phyloP scores from a whole-genome alignment of 1,139 yeast genomes.

The Suhomyces guaymorum region DNA sequence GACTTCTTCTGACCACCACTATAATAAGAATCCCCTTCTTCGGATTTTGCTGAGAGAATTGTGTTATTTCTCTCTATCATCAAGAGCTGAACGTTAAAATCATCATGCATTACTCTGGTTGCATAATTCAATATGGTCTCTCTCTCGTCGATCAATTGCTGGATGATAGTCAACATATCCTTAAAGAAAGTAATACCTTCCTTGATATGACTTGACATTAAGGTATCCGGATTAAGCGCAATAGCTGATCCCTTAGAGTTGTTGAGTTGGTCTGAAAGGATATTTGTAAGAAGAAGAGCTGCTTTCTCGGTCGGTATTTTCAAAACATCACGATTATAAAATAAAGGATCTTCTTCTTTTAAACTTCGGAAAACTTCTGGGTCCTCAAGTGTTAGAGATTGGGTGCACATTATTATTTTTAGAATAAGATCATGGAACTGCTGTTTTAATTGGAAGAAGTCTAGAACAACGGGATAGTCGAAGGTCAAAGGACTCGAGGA shows the following conservation, averaged over 20 bases:
- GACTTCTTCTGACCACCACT: conserved; percentile 38
- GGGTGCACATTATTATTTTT: conserved; percentile 65
- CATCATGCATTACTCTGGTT: conserved; percentile 75
- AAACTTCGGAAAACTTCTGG: conserved; percentile 71
- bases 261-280: conserved; percentile 46
- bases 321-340: conserved; percentile 42
- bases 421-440: conserved; percentile 64
- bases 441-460: conserved; percentile 76
- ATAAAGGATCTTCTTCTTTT: conserved; percentile 54
- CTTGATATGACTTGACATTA: conserved; percentile 46
- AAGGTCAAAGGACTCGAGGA: conserved; percentile 35
- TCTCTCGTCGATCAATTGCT: conserved; percentile 66
- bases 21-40: conserved; percentile 39
- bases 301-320: conserved; percentile 52
- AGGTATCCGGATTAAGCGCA: conserved; percentile 50
- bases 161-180: conserved; percentile 46
- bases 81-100: conserved; percentile 61
- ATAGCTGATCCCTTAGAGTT: conserved; percentile 45
- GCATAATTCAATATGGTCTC: conserved; percentile 71
- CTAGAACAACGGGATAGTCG: conserved; percentile 66
- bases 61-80: conserved; percentile 65
- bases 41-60: conserved; percentile 37
- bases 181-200: conserved; percentile 49
- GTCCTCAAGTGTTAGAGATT: conserved; percentile 67
- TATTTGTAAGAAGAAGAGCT: conserved; percentile 47